Evolutionary conservation across 2,329 filamentous ascomycete genomes (phyloP).

Genomic region (Penicillium sp.): DNA sequence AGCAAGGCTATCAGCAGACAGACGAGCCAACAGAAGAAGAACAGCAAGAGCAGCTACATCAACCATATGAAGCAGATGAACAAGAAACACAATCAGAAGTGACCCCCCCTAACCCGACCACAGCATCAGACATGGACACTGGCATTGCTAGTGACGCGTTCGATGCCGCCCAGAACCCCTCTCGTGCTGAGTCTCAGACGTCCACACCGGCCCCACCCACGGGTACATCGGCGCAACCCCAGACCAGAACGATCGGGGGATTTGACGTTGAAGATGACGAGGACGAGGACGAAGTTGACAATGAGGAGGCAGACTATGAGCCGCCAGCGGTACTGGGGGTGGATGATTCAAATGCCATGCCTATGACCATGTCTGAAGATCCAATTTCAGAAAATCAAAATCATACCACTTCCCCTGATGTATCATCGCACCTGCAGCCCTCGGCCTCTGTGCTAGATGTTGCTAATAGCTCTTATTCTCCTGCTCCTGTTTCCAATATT

Average conservation of each 20-base stretch:
- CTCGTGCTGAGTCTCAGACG: slow-evolving; percentile 38
- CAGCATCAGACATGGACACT: slow-evolving; percentile 32
- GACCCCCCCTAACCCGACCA: slow-evolving; percentile 24
- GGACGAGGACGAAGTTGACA: slow-evolving; percentile 61
- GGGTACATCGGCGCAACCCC: slow-evolving; percentile 40
- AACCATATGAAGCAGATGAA: slow-evolving; percentile 17
- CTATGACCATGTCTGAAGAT: slow-evolving; percentile 54
- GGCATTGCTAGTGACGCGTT: slow-evolving; percentile 30
- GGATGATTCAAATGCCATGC: slow-evolving; percentile 52
- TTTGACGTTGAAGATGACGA: slow-evolving; percentile 67
- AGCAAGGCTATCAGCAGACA: slow-evolving; percentile 35
- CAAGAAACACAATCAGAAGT: slow-evolving; percentile 27
- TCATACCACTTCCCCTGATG: slow-evolving; percentile 60
- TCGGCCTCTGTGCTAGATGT: slow-evolving; percentile 50
- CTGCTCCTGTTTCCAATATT: slow-evolving; percentile 49
- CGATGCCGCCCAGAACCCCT: slow-evolving; percentile 36
- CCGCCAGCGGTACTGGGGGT: slow-evolving; percentile 54
- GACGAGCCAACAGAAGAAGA: slow-evolving; percentile 22
- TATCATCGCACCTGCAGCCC: slow-evolving; percentile 62
- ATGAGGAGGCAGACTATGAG: slow-evolving; percentile 55
- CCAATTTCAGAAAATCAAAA: slow-evolving; percentile 59
- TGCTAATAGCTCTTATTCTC: slow-evolving; percentile 55
- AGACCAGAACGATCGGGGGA: slow-evolving; percentile 59
- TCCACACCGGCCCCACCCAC: slow-evolving; percentile 34
- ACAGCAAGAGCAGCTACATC: not conserved